Percentiles rank a stretch among this genome's conserved stretches.
phyloP scores from a whole-genome alignment of 139 green algal genomes.

The Chlamydomonas incerta region DNA sequence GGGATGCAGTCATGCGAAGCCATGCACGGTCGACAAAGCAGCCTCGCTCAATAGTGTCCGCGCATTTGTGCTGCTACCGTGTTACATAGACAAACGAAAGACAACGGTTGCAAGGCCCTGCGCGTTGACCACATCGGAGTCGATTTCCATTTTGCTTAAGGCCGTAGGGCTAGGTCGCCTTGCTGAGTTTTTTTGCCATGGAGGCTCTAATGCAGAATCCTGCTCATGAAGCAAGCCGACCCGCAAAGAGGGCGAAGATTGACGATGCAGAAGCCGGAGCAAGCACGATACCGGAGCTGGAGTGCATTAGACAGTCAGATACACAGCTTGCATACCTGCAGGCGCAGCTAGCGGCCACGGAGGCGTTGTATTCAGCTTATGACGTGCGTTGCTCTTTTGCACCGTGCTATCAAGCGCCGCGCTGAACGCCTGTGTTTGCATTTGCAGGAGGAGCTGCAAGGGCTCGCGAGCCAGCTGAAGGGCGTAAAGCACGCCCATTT shows the following conservation, averaged over 20 bases:
- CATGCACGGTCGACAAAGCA: too few relatives aligned
- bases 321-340: constrained; percentile 14
- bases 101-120: too few relatives aligned
- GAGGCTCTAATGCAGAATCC: too few relatives aligned
- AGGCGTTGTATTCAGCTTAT: constrained; percentile 23
- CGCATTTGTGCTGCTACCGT: too few relatives aligned
- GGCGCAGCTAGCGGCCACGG: constrained; percentile 7
- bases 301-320: background rate
- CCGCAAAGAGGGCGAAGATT: background rate
- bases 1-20: too few relatives aligned
- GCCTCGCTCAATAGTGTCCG: too few relatives aligned
- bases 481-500: background rate
- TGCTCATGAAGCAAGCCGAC: background rate
- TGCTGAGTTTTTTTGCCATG: too few relatives aligned
- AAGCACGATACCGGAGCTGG: background rate
- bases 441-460: constrained; percentile 3
- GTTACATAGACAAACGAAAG: too few relatives aligned
- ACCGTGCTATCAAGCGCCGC: background rate
- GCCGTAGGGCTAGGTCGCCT: too few relatives aligned
- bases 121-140: too few relatives aligned
- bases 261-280: background rate
- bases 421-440: background rate
- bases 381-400: background rate
- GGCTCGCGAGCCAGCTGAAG: background rate
- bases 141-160: too few relatives aligned